Percentiles rank a stretch among this genome's conserved stretches.
These are phyloP conservation scores for Tulasnella sp. DNA, from an alignment of 768 basidiomycete genomes.

Conservation along the genomic window DNA sequence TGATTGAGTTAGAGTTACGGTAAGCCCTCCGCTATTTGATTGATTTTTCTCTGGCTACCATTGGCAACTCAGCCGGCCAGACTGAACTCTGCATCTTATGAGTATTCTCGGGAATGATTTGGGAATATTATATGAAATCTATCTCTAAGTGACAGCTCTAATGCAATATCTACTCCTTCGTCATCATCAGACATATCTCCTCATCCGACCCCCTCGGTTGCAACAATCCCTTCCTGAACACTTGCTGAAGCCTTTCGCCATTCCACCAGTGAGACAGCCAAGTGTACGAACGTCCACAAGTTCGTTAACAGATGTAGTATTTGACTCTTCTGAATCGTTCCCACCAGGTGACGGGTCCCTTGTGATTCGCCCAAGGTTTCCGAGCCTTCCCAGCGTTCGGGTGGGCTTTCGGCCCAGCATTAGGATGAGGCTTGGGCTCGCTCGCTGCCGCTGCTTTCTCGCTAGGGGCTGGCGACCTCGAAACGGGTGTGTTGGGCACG, in stretches of 20 bases:
- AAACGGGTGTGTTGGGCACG: neutral
- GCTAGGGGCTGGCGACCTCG: neutral
- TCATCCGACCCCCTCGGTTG: neutral
- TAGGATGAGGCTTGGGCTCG: neutral
- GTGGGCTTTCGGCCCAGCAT: neutral
- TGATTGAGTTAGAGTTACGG: no score
- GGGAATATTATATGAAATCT: neutral
- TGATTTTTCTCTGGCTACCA: no score
- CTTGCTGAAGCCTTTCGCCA: neutral
- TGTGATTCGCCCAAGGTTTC: constrained; percentile 7
- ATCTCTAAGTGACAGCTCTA: neutral
- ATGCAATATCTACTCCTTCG: neutral
- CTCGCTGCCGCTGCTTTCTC: neutral
- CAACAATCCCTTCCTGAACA: neutral
- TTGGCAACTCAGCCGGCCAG: no score
- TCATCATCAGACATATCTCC: neutral
- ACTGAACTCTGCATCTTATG: no score
- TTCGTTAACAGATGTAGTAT: constrained; percentile 8
- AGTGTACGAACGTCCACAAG: no score
- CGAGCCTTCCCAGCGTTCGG: neutral
- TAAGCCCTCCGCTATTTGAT: no score
- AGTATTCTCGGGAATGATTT: no score
- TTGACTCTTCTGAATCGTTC: constrained; percentile 10
- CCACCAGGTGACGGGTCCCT: constrained; percentile 12
- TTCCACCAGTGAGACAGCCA: neutral